Evolutionary conservation across 352 stramenopile genomes (phyloP), one percentile per base, ranked within the genome.

Genomic region (Phytophthora sp.): DNA sequence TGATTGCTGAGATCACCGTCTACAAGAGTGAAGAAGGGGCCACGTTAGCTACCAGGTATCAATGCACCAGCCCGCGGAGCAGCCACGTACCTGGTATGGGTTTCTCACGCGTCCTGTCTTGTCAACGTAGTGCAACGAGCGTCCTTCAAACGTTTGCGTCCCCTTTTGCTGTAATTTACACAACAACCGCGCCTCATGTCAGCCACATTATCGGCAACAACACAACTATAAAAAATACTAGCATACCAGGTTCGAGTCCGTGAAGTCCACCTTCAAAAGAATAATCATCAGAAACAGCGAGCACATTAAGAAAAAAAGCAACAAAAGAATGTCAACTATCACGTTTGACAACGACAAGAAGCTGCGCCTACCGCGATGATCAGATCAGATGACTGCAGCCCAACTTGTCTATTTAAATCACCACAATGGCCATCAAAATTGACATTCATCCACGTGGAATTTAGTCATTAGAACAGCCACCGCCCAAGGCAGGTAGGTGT

Each of bases 1-100:
- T 84, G 24, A 95, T 87, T 18, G 89, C 71, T n/a, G 73, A 88
- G 52, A 95, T 91, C 1, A 90, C 87, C 16, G 63, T 82, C 84
- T 93, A 36, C 24, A 61, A 26, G 13, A 36, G n/a, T 26, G 15
- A 46, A 46, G 16, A 6, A 57, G 26, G 24, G 7, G 1, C 9
- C 36, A 41, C 26, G 16, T 39, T 2, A 46, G 16, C 4, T 9
- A 27, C 8, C 9, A 36, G 7, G n/a, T 18, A 18, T 24, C 30
- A 47, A 21, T 35, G 11, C 30, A 53, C 13, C 4, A 57, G n/a
- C 9, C 4, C 7, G 1, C 21, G 18, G 33, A 18, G 23, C 30
- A 61, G 29, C 7, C 15, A 29, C 41, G 57, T 44, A 65, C 82
- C 64, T 91, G 82, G 66, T 91, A 91, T 46, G 79, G 80, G 44